Conservation (phyloP, 805 yeast species). For the Candida rishiriensis region DNA sequence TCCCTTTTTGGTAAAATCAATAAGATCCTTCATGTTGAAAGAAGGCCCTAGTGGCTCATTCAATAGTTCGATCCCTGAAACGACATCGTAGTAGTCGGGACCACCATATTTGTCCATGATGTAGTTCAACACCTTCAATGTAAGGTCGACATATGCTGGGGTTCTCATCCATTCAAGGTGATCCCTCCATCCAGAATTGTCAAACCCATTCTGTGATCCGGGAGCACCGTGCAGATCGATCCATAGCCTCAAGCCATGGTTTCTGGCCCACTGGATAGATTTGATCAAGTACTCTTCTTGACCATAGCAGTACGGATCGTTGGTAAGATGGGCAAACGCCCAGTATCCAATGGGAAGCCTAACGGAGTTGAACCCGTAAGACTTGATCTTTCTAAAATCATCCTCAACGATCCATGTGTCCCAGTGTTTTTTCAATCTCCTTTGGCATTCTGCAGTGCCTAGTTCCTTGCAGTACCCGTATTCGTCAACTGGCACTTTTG, state of each 20-base stretch:
- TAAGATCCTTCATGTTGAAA: constrained; percentile 40
- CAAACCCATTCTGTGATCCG: constrained; percentile 85
- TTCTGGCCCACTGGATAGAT: constrained; percentile 65
- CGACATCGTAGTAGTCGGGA: constrained; percentile 45
- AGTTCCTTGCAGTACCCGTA: constrained; percentile 46
- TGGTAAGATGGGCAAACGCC: constrained; percentile 52
- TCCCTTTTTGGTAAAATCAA: constrained; percentile 37
- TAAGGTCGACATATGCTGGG: constrained; percentile 40
- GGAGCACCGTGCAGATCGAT: constrained; percentile 79
- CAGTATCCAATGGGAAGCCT: constrained; percentile 79
- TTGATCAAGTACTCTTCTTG: constrained; percentile 60
- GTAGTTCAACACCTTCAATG: constrained; percentile 45
- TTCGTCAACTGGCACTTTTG: constrained; percentile 55
- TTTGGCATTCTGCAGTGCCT: constrained; percentile 43
- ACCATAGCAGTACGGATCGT: constrained; percentile 64
- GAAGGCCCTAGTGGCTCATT: constrained; percentile 67
- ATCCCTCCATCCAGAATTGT: constrained; percentile 68
- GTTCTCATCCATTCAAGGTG: constrained; percentile 37
- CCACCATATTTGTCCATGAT: constrained; percentile 52
- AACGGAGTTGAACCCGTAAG: constrained; percentile 61
- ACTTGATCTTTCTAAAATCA: constrained; percentile 49
- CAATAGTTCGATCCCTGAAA: constrained; percentile 64
- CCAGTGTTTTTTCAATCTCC: constrained; percentile 50
- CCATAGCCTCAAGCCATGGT: constrained; percentile 60
- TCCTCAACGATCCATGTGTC: constrained; percentile 51